Base-by-base conservation (phyloP, 2,329 filamentous ascomycete species). In the Botryotinia calthae region DNA sequence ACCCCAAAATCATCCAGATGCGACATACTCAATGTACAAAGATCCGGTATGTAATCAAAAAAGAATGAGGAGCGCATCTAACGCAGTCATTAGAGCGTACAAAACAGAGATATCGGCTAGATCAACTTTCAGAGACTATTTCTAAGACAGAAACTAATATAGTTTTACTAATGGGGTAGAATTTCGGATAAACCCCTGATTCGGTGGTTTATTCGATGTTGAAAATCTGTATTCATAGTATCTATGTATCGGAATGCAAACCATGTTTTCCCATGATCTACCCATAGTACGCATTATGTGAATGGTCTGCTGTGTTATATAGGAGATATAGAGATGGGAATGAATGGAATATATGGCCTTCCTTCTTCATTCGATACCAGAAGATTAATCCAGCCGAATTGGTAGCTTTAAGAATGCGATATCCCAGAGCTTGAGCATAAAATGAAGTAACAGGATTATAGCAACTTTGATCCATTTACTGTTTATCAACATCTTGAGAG, bases 81-180 rank as follows among this genome's bases (percentile, higher is more conserved):
- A 51, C 12, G 25, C 12, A n/a, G 4, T n/a, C 12, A 51, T 2
- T n/a, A 4, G 0, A n/a, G 12, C 5, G 5, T 4, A 51, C 10
- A 10, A 51, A 51, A n/a, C 25, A n/a, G 14, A 25, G 2, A n/a
- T 51, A n/a, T n/a, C 0, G 0, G 12, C 25, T n/a, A n/a, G 12
- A 51, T n/a, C 3, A 5, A 14, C 3, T 16, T 51, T 7, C 12
- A n/a, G n/a, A 51, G n/a, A 2, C 25, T n/a, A 5, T 54, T 22
- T 54, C 48, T 5, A 7, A 54, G 48, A 54, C 12, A 54, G 12
- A 7, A n/a, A 14, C 25, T 1, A n/a, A n/a, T 16, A 12, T 7
- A 54, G 48, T n/a, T 54, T 54, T 7, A 14, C 25, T 12, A 16
- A 16, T 14, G 1, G 25, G 12, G 12, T 16, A n/a, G 2, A n/a